Base-by-base conservation (phyloP, 2,329 filamentous ascomycete genomes). In the Clarireedia homoeocarpa region DNA sequence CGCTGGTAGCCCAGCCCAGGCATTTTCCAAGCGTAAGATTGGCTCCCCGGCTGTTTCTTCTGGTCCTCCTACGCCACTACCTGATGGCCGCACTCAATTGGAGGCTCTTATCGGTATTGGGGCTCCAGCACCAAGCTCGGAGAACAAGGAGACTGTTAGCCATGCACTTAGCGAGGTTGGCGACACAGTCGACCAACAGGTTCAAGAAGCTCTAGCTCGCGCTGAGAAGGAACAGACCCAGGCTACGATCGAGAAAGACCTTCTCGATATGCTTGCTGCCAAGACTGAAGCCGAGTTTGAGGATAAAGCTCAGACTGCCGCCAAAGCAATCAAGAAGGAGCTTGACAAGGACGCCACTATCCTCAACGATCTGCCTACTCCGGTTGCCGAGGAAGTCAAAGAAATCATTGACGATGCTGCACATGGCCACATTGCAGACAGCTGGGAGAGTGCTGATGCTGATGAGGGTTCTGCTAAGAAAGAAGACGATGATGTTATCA, bases 401-500 rank as follows among this genome's bases (percentile, higher is more conserved):
- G 77, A 82, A 58, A 75, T 78, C 39, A 78, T 79, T 51, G 77
- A 82, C 59, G 80, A 81, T 23, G 75, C 79, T 50, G 73, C 75
- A 51, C 73, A 79, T 40, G 75, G 72, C 51, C 71, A 77, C 23
- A 77, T 91, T 48, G 88, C 84, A n/a, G 91, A 95, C 62, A 91
- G 85, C 72, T 95, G 91, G 91, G 91, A 96, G 75, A 95, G 86
- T 61, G 89, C 87, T 4, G 89, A 91, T 65, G 82, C 82, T 55
- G 84, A 86, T 60, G 76, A 56, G 39, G 14, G 79, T 20, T 76
- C 80, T 48, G 80, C 82, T 36, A 87, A 90, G 70, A 84, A 86
- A 63, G 83, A 84, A 57, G 79, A 83, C 51, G 72, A 81, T 4
- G 74, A 78, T 47, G 78, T 84, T 26, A 83, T 96, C 62, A 85